phyloP scores from a whole-genome alignment of 2,329 filamentous ascomycete species.

The Diaporthe sp. region DNA sequence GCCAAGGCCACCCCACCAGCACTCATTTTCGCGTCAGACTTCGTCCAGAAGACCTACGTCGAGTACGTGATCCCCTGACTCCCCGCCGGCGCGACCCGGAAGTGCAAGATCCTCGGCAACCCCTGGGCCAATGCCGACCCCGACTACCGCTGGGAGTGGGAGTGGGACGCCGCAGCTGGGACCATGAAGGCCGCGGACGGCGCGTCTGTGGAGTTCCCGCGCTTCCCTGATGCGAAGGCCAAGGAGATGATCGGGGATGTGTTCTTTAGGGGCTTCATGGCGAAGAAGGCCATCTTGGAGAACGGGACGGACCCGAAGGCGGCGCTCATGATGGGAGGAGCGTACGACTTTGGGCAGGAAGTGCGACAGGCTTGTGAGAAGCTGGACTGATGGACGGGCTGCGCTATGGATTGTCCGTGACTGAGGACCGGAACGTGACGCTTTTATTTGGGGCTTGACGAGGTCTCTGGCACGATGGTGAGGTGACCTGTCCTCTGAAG shows the following conservation, averaged over 20 bases:
- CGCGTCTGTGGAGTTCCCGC: not conserved
- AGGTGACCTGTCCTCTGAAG: not conserved
- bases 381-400: not conserved
- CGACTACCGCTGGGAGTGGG: constrained; percentile 12
- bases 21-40: not conserved
- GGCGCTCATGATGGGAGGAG: not conserved
- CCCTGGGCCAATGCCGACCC: constrained; percentile 8
- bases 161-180: constrained; percentile 10
- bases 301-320: not conserved
- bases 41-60: constrained; percentile 7
- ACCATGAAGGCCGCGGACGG: not conserved
- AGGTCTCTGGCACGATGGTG: not conserved
- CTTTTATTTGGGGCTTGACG: not conserved
- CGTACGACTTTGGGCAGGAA: constrained; percentile 12
- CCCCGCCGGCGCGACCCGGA: not conserved
- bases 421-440: not conserved
- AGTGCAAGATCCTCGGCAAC: constrained; percentile 15
- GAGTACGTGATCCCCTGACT: not conserved
- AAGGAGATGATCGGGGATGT: not conserved
- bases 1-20: not conserved
- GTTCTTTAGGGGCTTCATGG: not conserved
- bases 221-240: not conserved
- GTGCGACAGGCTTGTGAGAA: not conserved
- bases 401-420: not conserved
- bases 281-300: constrained; percentile 9